A percentile compares a stretch with the other conserved stretches of the same genome.
Evolutionary conservation across 805 yeast genomes (phyloP).

Genomic region (Starmerella scarabaei): DNA sequence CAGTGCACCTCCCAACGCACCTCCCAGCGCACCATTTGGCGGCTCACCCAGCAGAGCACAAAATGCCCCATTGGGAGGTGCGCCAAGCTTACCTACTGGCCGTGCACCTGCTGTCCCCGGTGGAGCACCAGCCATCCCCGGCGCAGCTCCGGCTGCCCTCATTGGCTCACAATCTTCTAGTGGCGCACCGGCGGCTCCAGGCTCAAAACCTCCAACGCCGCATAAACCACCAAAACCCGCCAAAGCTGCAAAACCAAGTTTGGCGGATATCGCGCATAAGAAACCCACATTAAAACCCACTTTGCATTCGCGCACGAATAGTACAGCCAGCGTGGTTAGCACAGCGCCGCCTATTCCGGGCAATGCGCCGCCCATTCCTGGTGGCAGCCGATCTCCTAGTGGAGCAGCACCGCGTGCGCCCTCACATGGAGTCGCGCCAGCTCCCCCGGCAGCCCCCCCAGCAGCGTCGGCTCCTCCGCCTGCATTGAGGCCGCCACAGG

Average conservation of each 20-base stretch:
- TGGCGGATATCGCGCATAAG: conserved; percentile 12
- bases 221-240: conserved; percentile 13
- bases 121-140: conserved; percentile 15
- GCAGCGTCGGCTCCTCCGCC: no score
- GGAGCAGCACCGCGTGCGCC: background rate
- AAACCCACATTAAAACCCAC: conserved; percentile 10
- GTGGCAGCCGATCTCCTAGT: background rate
- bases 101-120: conserved; percentile 17
- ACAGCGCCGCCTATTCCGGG: conserved; percentile 14
- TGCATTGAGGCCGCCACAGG: no score
- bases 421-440: no score
- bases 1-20: background rate
- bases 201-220: background rate
- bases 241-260: conserved; percentile 4
- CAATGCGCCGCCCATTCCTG: background rate
- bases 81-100: conserved; percentile 2
- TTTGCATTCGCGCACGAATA: conserved; percentile 5
- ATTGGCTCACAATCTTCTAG: conserved; percentile 18
- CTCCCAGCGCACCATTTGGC: conserved; percentile 20
- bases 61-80: conserved; percentile 2
- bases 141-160: conserved; percentile 8
- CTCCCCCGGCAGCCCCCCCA: conserved; percentile 5
- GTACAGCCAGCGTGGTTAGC: conserved; percentile 9
- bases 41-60: background rate
- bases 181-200: conserved; percentile 1